A percentile compares a stretch with the other conserved stretches of the same genome.
phyloP scores from a whole-genome alignment of 2,329 filamentous ascomycete genomes.

The Diaporthe destruens region DNA sequence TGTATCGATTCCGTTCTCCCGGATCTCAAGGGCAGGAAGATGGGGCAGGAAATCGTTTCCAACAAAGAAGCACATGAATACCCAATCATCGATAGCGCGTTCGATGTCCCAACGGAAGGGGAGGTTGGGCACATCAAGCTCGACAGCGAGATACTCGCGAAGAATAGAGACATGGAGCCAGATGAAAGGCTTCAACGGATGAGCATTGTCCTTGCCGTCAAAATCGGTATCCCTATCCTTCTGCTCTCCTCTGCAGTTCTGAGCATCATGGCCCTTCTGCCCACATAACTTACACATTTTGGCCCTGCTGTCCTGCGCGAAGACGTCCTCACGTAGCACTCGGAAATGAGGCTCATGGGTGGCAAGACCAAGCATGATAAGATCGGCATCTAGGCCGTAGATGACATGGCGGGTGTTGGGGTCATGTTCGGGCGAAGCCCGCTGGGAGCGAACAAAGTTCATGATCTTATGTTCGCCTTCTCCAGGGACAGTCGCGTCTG shows the following conservation, averaged over 20 bases:
- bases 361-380: slow-evolving; percentile 97
- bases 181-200: slow-evolving; percentile 90
- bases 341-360: slow-evolving; percentile 98
- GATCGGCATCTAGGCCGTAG: slow-evolving; percentile 95
- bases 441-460: slow-evolving; percentile 95
- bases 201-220: slow-evolving; percentile 81
- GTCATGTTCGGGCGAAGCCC: slow-evolving; percentile 89
- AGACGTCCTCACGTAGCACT: slow-evolving; percentile 96
- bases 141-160: slow-evolving; percentile 91
- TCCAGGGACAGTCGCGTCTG: slow-evolving; percentile 95
- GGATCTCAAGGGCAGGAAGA: slow-evolving; percentile 95
- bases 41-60: slow-evolving; percentile 99
- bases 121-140: slow-evolving; percentile 85
- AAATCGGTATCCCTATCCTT: slow-evolving; percentile 84
- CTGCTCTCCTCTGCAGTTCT: slow-evolving; percentile 82
- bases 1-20: slow-evolving; percentile 96
- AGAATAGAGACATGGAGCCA: slow-evolving; percentile 96
- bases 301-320: slow-evolving; percentile 87
- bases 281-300: slow-evolving; percentile 90
- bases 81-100: slow-evolving; percentile 95
- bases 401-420: slow-evolving; percentile 98
- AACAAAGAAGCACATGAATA: slow-evolving; percentile 99
- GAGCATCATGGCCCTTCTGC: slow-evolving; percentile 90
- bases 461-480: slow-evolving; percentile 99
- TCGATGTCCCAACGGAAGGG: slow-evolving; percentile 94